Base-by-base conservation (phyloP, 257 asterid species). In the Lavandula angustifolia region DNA sequence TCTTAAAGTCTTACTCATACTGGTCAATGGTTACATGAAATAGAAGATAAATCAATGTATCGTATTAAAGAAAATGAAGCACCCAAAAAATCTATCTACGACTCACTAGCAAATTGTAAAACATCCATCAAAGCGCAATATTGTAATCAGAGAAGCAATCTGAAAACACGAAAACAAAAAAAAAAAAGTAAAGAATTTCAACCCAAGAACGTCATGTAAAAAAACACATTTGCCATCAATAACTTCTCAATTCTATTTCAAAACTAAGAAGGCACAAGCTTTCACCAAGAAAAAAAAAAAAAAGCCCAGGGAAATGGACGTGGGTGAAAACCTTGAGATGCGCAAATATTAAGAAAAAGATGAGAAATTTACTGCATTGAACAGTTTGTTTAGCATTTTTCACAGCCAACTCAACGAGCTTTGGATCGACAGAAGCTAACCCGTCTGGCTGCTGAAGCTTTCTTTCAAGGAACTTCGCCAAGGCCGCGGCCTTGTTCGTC, bases 401-500 rank as follows among this genome's bases (percentile, higher is more conserved):
- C 29, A 92, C 96, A 10, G 97, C 98, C 64, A 87, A 60, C 66
- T 92, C 95, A 54, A 92, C 86, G 1, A 87, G 91, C 68, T 62
- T 80, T 4, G 95, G 95, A 69, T 92, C 86, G 41, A 92, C 72
- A 9, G 96, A 82, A 50, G 95, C 80, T 85, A 92, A 74, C 34
- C 95, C 91, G 77, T 81, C 75, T 1, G 97, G 95, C 10, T 84
- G 91, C 80, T 89, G 94, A 73, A 85, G 86, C 77, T 89, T 92
- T 68, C 98, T 80, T 70, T 87, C 86, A 29, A 92, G 85, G 67
- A 89, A 92, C 72, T 89, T 92, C 5, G 97, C 96, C 82, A 92
- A 81, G 43, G 98, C 98, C 9, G 94, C 98, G 0, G 98, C 97
- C 79, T 92, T 92, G 68, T 92, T 92, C 6, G 98, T 92, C 88